Evolutionary conservation across 306 rosid species (phyloP).

Genomic region (Vigna reflexopilosa): DNA sequence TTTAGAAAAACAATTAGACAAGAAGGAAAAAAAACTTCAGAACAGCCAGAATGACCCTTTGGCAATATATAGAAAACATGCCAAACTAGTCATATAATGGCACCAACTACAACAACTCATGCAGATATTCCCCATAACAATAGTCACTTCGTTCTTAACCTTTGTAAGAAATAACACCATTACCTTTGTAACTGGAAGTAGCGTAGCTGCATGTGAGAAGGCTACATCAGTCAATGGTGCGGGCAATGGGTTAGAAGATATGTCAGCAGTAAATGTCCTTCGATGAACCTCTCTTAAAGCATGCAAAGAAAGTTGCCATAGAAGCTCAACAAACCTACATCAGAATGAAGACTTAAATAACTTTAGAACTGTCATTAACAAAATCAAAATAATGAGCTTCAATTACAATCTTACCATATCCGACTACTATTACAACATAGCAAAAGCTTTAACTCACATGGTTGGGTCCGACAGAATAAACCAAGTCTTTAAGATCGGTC

Average conservation of each 20-base stretch:
- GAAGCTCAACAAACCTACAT: slow-evolving; percentile 94
- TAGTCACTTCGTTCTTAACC: slow-evolving; percentile 26
- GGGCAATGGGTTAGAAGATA: slow-evolving; percentile 90
- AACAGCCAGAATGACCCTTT: slow-evolving; percentile 28
- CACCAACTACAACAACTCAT: neutral
- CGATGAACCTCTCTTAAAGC: slow-evolving; percentile 98
- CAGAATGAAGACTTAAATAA: slow-evolving; percentile 29
- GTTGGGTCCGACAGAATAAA: neutral
- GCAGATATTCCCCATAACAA: slow-evolving; percentile 20
- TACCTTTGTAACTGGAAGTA: slow-evolving; percentile 99
- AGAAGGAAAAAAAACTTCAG: neutral
- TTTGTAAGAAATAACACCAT: slow-evolving; percentile 14
- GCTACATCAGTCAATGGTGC: slow-evolving; percentile 95
- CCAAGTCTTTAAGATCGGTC: slow-evolving; percentile 15
- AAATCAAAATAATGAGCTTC: slow-evolving; percentile 17
- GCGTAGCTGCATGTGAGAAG: slow-evolving; percentile 97
- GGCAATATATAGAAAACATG: slow-evolving; percentile 12
- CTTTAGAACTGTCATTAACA: slow-evolving; percentile 21
- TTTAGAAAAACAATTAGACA: slow-evolving; percentile 17
- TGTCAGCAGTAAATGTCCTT: slow-evolving; percentile 85
- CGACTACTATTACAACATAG: slow-evolving; percentile 24
- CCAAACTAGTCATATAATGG: slow-evolving; percentile 37
- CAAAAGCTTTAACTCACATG: neutral
- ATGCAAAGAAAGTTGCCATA: slow-evolving; percentile 99
- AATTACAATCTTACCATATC: slow-evolving; percentile 27